phyloP scores from a whole-genome alignment of 2,329 filamentous ascomycete genomes.

The Phoma sp. region DNA sequence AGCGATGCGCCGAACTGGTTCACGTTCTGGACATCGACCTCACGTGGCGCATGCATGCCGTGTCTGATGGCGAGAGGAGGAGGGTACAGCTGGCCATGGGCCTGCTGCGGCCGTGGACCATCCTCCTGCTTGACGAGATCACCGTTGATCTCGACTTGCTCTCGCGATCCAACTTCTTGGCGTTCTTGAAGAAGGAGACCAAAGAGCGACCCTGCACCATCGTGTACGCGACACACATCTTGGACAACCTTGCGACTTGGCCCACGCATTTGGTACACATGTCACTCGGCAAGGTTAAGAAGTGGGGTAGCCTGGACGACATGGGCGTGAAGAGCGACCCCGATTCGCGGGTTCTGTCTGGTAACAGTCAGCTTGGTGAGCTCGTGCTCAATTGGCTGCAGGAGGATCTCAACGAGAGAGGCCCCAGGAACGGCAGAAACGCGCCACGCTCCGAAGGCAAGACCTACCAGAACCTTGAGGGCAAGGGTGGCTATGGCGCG shows the following conservation, averaged over 20 bases:
- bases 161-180: conserved; percentile 81
- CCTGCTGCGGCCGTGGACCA: conserved; percentile 85
- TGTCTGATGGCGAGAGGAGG: conserved; percentile 88
- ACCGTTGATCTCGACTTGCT: conserved; percentile 95
- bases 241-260: conserved; percentile 94
- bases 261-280: conserved; percentile 96
- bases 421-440: conserved; percentile 70
- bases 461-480: conserved; percentile 65
- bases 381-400: conserved; percentile 87
- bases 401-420: conserved; percentile 78
- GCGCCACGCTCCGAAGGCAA: conserved; percentile 61
- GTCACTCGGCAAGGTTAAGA: conserved; percentile 85
- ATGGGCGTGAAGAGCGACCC: conserved; percentile 57
- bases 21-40: conserved; percentile 89
- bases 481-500: conserved; percentile 68
- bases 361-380: conserved; percentile 86
- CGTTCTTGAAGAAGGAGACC: conserved; percentile 86
- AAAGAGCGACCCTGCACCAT: conserved; percentile 83
- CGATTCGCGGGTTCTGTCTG: conserved; percentile 51
- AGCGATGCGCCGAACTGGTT: conserved; percentile 84
- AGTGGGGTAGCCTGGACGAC: conserved; percentile 78
- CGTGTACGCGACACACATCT: conserved; percentile 95
- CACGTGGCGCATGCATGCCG: conserved; percentile 93
- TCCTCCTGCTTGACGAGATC: conserved; percentile 92
- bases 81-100: conserved; percentile 97